Conservation (phyloP, 208 protist species). For the Porcisia deanei region DNA sequence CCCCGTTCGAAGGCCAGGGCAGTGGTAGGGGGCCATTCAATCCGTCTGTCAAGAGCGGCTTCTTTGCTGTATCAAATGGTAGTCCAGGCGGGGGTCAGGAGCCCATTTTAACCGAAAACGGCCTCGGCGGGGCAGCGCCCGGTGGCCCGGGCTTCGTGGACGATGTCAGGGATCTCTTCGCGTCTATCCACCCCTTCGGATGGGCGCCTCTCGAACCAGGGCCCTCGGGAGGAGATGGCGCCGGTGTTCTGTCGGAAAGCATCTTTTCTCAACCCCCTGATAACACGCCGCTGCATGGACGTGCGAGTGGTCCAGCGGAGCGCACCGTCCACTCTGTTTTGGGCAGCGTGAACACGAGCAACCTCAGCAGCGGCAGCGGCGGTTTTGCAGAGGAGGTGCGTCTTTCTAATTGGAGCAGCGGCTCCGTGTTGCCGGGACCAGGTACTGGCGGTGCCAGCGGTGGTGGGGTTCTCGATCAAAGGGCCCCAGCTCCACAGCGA, state of each 20-base stretch:
- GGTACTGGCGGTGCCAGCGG: not conserved
- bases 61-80: not conserved
- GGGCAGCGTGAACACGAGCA: not conserved
- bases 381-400: constrained; percentile 20
- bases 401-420: constrained; percentile 28
- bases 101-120: not conserved
- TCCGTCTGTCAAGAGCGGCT: not conserved
- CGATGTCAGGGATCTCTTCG: constrained; percentile 1
- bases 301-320: not conserved
- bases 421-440: not conserved
- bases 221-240: not conserved
- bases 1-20: not conserved
- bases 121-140: not conserved
- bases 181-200: constrained; percentile 12
- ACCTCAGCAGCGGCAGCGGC: constrained; percentile 7
- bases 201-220: constrained; percentile 17
- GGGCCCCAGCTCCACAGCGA: not conserved
- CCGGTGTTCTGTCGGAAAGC: not conserved
- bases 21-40: not conserved
- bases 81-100: not conserved
- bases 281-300: not conserved
- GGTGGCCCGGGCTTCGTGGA: not conserved
- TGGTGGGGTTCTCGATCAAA: not conserved
- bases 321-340: constrained; percentile 5
- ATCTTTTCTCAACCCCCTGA: not conserved